Base-by-base conservation (phyloP, 2,329 filamentous ascomycete species). In the Gremmenia infestans region DNA sequence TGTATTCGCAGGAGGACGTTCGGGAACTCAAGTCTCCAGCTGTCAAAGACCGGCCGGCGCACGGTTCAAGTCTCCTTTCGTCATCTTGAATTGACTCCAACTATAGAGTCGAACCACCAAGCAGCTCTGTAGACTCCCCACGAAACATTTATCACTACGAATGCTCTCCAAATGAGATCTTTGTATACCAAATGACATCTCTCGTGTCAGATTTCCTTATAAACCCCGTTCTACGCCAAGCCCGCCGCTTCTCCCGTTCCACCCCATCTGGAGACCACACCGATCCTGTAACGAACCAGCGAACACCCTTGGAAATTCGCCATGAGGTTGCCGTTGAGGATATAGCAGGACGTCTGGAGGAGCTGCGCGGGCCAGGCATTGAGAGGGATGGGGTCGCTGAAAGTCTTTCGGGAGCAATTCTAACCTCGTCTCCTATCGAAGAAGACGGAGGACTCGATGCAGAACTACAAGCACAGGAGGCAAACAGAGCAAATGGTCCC, bases 201-300 rank as follows among this genome's bases (percentile, higher is more conserved):
- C 74, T 86, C 65, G 82, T 87, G 53, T 80, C 82, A 66, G 81
- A 85, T 58, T 85, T 85, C 68, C 73, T 86, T 64, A 83, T 86
- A 71, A 85, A 85, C 60, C 83, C 84, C 56, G 82, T 86, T 65
- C 72, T 86, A 63, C 81, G 83, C 69, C 83, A 86, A 72, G 83
- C 83, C 65, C 81, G 82, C 60, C 81, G 82, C 60, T 81, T 87
- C 67, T 86, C 84, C 64, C 63, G 71, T 60, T 62, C 61, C 61
- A 61, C 67, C 70, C 19, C 70, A 60, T 63, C 75, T 63, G 58
- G 63, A 65, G 68, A 67, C 61, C 72, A 70, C 61, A 67, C 68
- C 63, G 70, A 71, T 60, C 63, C 67, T 19, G 48, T 64, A 32
- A 52, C 67, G 43, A 64, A 56, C 52, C 51, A 56, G n/a, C 58